These are phyloP conservation scores for Aspergillus bridgeri DNA, from an alignment of 495 filamentous ascomycete genomes.

Conservation along the genomic window DNA sequence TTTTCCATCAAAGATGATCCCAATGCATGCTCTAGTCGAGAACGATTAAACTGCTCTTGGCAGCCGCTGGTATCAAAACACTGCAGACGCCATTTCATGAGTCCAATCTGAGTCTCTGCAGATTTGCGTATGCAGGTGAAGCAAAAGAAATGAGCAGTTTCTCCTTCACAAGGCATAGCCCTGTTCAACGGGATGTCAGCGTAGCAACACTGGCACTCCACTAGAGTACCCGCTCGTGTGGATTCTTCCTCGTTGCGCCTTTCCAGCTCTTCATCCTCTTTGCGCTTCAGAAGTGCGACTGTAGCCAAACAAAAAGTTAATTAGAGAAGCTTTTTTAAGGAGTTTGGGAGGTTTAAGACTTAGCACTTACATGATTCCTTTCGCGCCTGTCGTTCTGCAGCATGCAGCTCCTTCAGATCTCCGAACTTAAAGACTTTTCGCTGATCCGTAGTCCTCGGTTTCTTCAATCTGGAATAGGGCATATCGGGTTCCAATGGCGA, in stretches of 20 bases:
- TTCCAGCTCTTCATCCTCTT: constrained; percentile 42
- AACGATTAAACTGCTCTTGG: constrained; percentile 43
- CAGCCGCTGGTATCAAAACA: constrained; percentile 55
- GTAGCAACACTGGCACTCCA: constrained; percentile 71
- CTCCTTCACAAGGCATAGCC: constrained; percentile 63
- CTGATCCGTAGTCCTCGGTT: not conserved
- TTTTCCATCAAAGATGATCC: constrained; percentile 52
- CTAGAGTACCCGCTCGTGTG: constrained; percentile 33
- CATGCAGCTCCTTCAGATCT: constrained; percentile 20
- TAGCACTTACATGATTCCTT: constrained; percentile 10
- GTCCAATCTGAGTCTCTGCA: constrained; percentile 66
- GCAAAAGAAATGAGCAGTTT: constrained; percentile 65
- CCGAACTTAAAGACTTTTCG: constrained; percentile 17
- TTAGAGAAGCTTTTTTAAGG: not conserved
- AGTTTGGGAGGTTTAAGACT: not conserved
- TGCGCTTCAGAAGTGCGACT: constrained; percentile 19
- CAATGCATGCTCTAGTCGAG: constrained; percentile 54
- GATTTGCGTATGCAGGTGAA: constrained; percentile 57
- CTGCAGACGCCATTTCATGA: constrained; percentile 55
- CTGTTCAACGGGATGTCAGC: constrained; percentile 60
- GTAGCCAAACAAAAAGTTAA: not conserved
- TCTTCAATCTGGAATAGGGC: not conserved
- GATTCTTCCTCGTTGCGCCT: constrained; percentile 44
- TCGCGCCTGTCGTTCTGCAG: constrained; percentile 23
- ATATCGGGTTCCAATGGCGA: not conserved